Base-by-base conservation (phyloP, 768 basidiomycete species). In the Phylloporus arenicola region DNA sequence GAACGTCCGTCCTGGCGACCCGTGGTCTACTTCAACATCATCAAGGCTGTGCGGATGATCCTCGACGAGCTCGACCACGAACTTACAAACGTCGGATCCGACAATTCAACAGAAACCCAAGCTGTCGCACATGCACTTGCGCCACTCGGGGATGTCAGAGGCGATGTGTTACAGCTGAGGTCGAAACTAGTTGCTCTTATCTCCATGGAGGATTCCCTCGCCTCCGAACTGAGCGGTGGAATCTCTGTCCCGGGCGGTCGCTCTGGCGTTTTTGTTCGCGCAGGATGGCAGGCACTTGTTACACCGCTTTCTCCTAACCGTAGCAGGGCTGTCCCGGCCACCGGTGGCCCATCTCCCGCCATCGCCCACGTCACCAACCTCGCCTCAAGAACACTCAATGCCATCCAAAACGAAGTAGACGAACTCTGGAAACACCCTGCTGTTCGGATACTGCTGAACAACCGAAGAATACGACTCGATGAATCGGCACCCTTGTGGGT, bases 21-120 rank as follows among this genome's bases (percentile, higher is more conserved):
- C 3, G 82, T 90, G 27, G 83, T 92, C 27, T 88, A 87, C 68
- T 84, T 87, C 72, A 92, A 92, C 70, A 75, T 91, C 56, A 79
- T 92, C 74, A 84, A 82, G 62, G 88, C 86, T 44, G 71, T 90
- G 17, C 82, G 84, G 25, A 83, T 80, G 70, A 82, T 87, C 42
- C 75, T 91, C 45, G 79, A 82, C 50, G 85, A 87, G 57, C 71
- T 89, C 8, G 85, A 88, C 56, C 72, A 71, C 55, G 80, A 83
- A 57, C 74, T 80, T 56, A 60, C 71, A 35, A 61, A 64, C 63
- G 58, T 66, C 2, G 56, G 48, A 6, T 48, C 54, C 1, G 66
- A 68, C 16, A 38, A 59, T n/a, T 55, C 68, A 3, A 57, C 62
- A 31, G 68, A 69, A 34, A 68, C 62, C 3, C 64, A 64, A 34